Evolutionary conservation across 306 rosid genomes (phyloP).

Genomic region (Cucurbita maxima): DNA sequence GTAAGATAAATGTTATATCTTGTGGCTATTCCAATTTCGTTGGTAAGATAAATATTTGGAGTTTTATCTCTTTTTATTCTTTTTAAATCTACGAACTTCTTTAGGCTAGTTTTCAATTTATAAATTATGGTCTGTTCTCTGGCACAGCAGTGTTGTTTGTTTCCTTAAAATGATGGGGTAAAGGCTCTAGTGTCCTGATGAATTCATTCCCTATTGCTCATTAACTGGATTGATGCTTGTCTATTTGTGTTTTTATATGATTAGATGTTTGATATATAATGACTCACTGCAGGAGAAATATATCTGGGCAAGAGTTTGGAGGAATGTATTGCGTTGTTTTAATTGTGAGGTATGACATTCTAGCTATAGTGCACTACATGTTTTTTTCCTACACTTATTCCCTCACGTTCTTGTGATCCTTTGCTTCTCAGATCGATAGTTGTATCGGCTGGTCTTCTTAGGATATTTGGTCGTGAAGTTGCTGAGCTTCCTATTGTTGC

Average conservation of each 20-base stretch:
- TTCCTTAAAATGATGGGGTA: background rate
- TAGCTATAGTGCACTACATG: background rate
- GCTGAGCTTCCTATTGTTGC: conserved; percentile 99
- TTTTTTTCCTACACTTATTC: background rate
- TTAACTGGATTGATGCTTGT: background rate
- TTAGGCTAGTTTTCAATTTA: background rate
- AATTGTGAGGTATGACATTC: conserved; percentile 56
- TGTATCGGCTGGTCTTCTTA: conserved; percentile 87
- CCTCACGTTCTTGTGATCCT: background rate
- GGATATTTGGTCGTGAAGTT: conserved; percentile 78
- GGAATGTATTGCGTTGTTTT: conserved; percentile 98
- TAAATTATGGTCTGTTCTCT: background rate
- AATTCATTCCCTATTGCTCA: background rate
- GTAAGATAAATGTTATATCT: conserved; percentile 25
- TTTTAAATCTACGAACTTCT: background rate
- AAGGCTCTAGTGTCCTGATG: background rate
- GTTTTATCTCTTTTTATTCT: background rate
- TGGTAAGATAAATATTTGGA: background rate
- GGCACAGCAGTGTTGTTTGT: background rate
- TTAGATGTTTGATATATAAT: background rate
- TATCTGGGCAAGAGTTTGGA: conserved; percentile 96
- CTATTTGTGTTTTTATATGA: background rate
- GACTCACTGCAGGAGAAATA: conserved; percentile 70
- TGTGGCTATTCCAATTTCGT: background rate
- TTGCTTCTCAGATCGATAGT: conserved; percentile 54